Base-by-base conservation (phyloP, 352 stramenopile genomes). In the Achlya hypogyna region DNA sequence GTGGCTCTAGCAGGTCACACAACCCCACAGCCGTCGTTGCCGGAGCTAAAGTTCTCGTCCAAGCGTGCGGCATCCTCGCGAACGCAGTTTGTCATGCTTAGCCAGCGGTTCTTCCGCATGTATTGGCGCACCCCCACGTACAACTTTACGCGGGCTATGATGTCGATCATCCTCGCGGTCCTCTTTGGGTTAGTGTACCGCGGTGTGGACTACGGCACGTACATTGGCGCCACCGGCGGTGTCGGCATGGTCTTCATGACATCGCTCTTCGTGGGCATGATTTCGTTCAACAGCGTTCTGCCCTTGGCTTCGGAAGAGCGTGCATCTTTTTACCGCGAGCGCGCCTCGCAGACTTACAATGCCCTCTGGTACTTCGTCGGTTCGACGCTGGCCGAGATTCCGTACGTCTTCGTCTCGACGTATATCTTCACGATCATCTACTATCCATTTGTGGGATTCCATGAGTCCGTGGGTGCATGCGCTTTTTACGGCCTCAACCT, bases 321-420 rank as follows among this genome's bases (percentile, higher is more conserved):
- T 18, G 88, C 88, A 32, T 84, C 88, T 31, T 98, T 91, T 63
- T 97, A 97, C 76, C 73, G 60, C n/a, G n/a, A n/a, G n/a, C n/a
- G n/a, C n/a, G n/a, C n/a, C n/a, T n/a, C n/a, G n/a, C n/a, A n/a
- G n/a, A 95, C 91, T 73, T 98, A 98, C 69, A 77, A 81, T 47
- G 69, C 79, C 16, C 65, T 76, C 8, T 81, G 86, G 62, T 88
- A 95, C 67, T 78, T 78, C 25, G 43, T 92, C 18, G 72, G 75
- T 5, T 82, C n/a, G n/a, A n/a, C n/a, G n/a, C n/a, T n/a, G n/a
- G n/a, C n/a, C n/a, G n/a, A n/a, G n/a, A n/a, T n/a, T n/a, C 76
- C 76, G 47, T 82, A 81, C 52, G 72, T 81, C 25, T 32, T 78
- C 9, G 56, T 49, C 2, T 78, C 69, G 28, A 62, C 63, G n/a